Evolutionary conservation across 768 basidiomycete species (phyloP), one percentile per base, ranked within the genome.

Genomic region (Boletus subcaerulescens): DNA sequence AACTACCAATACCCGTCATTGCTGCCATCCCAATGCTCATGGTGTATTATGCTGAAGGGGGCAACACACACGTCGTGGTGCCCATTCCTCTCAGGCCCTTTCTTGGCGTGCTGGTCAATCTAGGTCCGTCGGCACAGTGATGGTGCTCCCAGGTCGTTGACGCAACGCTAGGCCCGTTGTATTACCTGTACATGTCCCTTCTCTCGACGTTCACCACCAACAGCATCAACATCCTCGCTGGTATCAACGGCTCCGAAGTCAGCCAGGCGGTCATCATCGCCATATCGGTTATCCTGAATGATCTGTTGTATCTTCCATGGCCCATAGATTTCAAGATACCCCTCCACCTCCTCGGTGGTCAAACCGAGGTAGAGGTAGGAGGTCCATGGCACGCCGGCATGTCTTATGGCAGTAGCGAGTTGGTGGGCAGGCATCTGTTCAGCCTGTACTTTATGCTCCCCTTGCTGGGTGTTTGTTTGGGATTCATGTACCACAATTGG

Each of bases 401-500:
- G 85, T 80, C 91, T 0, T 80, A 89, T 63, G 93, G 92, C 15
- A 93, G 90, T 66, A 78, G 82, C 36, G 87, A 95, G 62, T 80
- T 98, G 29, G 91, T 95, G 13, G 89, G 93, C 67, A 77, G 97
- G 39, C 97, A 99, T 70, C 73, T 98, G n/a, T 89, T 98, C 74
- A 96, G 93, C 66, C 65, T 96, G 42, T 99, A 98, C 73, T 97
- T 98, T 64, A 98, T 98, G 94, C 74, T 94, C 32, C 97, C 97
- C 5, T 77, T 99, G 24, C 84, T 96, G 0, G 95, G 91, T 0
- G 91, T 97, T 20, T 96, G 93, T 63, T 66, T 81, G 1, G 97
- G 89, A 4, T 91, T 99, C 70, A 74, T 98, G 65, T 96, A 91
- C 72, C 94, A 97, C 69, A 99, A 99, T 66, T 97, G 96, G 97